Conservation (phyloP, 805 yeast genomes). For the Saturnispora diversa region DNA sequence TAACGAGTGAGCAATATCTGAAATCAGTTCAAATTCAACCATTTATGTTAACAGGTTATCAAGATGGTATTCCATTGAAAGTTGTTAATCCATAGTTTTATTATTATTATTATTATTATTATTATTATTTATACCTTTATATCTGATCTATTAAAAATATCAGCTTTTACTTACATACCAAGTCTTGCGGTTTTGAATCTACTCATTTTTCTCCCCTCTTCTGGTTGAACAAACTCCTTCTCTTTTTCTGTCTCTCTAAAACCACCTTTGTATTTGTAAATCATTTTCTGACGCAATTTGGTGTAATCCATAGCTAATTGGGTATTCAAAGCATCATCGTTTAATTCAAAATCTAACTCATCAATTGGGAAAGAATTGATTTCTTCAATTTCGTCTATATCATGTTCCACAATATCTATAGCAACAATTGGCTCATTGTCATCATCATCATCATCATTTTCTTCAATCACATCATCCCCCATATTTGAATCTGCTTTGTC, state of each 20-base stretch:
- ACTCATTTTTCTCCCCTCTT: constrained; percentile 48
- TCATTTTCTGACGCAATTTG: constrained; percentile 43
- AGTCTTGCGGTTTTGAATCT: constrained; percentile 55
- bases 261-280: constrained; percentile 39
- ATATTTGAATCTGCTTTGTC: constrained; percentile 8
- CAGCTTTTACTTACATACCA: constrained; percentile 20
- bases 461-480: constrained; percentile 25
- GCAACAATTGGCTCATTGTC: constrained; percentile 33
- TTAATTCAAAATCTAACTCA: constrained; percentile 25
- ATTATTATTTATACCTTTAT: no score
- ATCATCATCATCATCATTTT: constrained; percentile 32
- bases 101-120: no score
- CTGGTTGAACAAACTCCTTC: constrained; percentile 58
- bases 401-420: constrained; percentile 39
- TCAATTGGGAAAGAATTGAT: constrained; percentile 20
- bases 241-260: constrained; percentile 40
- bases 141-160: no score
- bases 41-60: constrained; percentile 26
- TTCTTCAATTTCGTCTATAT: constrained; percentile 24
- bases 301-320: constrained; percentile 52
- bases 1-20: constrained; percentile 20
- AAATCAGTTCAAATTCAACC: constrained; percentile 23
- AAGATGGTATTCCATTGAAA: constrained; percentile 17
- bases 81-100: constrained; percentile 16
- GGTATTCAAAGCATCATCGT: constrained; percentile 34